A percentile compares a stretch with the other conserved stretches of the same genome.
These are phyloP conservation scores for Paspalum vaginatum DNA, from an alignment of 176 grass and related monocot genomes.

Conservation along the genomic window DNA sequence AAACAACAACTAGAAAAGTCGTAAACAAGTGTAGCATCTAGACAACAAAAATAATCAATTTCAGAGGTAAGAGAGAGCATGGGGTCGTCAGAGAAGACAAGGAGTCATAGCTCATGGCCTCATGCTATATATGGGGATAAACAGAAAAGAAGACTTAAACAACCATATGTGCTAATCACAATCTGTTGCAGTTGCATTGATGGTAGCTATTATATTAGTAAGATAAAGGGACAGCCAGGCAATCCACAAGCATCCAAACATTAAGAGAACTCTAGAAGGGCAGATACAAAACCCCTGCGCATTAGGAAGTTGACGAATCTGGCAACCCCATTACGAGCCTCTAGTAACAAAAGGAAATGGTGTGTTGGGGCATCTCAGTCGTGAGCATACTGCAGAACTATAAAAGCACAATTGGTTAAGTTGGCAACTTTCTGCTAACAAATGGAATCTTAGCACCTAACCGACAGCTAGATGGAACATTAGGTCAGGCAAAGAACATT, in stretches of 20 bases:
- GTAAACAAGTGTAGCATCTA: neutral
- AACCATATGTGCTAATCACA: neutral
- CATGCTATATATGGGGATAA: neutral
- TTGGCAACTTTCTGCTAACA: constrained; percentile 37
- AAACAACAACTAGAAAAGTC: neutral
- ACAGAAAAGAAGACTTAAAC: neutral
- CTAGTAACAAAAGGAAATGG: constrained; percentile 15
- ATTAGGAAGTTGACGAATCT: constrained; percentile 7
- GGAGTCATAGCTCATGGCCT: neutral
- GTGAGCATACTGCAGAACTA: constrained; percentile 11
- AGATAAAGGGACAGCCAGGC: neutral
- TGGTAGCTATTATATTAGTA: neutral
- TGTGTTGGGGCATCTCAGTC: constrained; percentile 22
- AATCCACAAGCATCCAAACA: constrained; percentile 10
- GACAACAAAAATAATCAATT: neutral
- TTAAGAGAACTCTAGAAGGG: constrained; percentile 12
- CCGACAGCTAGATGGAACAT: constrained; percentile 44
- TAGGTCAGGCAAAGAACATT: constrained; percentile 50
- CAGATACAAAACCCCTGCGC: neutral
- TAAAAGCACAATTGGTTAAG: constrained; percentile 36
- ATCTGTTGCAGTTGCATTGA: neutral
- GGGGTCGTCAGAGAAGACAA: neutral
- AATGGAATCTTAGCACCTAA: constrained; percentile 52
- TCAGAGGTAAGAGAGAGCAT: neutral
- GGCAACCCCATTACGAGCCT: neutral